Percentiles rank a stretch among this genome's conserved stretches.
These are phyloP conservation scores for Sphaceloma murrayae DNA, from an alignment of 2,329 filamentous ascomycete genomes.

Conservation along the genomic window DNA sequence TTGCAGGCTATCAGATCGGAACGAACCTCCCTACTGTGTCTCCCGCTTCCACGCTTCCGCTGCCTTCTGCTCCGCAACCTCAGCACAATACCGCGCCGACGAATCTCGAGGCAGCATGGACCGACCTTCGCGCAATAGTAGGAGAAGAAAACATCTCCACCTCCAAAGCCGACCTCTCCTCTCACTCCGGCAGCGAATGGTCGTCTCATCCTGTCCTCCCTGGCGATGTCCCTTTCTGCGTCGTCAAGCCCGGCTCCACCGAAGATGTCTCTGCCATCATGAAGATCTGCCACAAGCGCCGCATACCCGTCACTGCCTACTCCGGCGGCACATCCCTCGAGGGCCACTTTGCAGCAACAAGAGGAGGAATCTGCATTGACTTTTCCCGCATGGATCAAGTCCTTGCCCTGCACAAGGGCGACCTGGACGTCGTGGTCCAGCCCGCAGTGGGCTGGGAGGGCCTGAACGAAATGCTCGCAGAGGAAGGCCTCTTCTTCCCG, in stretches of 20 bases:
- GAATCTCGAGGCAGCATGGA: constrained; percentile 56
- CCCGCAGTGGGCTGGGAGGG: constrained; percentile 75
- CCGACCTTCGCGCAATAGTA: constrained; percentile 51
- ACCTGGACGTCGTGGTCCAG: constrained; percentile 50
- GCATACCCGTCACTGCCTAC: constrained; percentile 78
- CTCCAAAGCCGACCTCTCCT: constrained; percentile 42
- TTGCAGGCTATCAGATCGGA: constrained; percentile 48
- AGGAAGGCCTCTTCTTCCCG: constrained; percentile 74
- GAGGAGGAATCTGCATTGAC: constrained; percentile 76
- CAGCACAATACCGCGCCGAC: constrained; percentile 47
- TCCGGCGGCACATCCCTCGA: constrained; percentile 83
- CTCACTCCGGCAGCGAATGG: constrained; percentile 55
- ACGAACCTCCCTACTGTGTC: constrained; percentile 37
- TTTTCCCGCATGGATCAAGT: constrained; percentile 80
- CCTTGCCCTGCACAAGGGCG: constrained; percentile 61
- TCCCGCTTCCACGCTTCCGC: constrained; percentile 47
- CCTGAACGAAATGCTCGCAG: constrained; percentile 67
- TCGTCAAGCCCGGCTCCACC: constrained; percentile 68
- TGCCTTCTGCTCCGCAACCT: constrained; percentile 39
- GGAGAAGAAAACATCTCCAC: constrained; percentile 56
- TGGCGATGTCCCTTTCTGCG: constrained; percentile 44
- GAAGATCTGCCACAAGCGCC: constrained; percentile 72
- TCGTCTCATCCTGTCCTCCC: constrained; percentile 43
- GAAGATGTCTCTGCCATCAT: constrained; percentile 79
- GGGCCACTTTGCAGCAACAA: constrained; percentile 76